phyloP scores from a whole-genome alignment of 176 grass and related monocot genomes.

The Carex myosuroides region DNA sequence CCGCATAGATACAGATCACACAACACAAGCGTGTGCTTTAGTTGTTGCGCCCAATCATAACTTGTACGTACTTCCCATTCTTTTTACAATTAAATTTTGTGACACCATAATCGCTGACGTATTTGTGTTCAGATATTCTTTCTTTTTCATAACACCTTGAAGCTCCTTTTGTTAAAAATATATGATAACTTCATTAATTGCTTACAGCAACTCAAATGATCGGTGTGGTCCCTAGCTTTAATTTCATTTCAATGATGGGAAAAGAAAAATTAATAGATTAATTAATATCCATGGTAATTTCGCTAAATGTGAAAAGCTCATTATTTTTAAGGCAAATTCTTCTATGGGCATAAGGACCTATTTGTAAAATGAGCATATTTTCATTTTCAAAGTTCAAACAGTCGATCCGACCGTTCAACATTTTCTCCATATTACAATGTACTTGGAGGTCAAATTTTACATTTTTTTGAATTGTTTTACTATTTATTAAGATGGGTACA shows the following conservation, averaged over 20 bases:
- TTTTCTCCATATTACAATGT: too few relatives aligned
- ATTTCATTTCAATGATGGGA: neutral
- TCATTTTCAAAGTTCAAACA: too few relatives aligned
- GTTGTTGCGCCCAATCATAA: conserved; percentile 25
- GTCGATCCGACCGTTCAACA: too few relatives aligned
- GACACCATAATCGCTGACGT: neutral
- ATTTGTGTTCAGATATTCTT: neutral
- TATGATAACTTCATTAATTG: neutral
- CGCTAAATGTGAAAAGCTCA: too few relatives aligned
- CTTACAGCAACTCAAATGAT: neutral
- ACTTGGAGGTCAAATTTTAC: too few relatives aligned
- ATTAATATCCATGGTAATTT: neutral
- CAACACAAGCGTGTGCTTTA: conserved; percentile 12
- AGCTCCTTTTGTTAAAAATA: neutral
- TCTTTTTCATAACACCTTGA: neutral
- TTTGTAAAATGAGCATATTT: too few relatives aligned
- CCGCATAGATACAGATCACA: conserved; percentile 6
- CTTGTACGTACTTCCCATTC: neutral
- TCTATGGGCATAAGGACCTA: too few relatives aligned
- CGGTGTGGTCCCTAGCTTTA: neutral
- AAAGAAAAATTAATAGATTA: neutral
- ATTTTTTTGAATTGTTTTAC: too few relatives aligned
- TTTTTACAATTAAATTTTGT: neutral
- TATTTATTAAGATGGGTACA: too few relatives aligned
- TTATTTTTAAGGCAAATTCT: too few relatives aligned